Percentiles rank a stretch among this genome's conserved stretches.
phyloP scores from a whole-genome alignment of 805 yeast genomes.

The Brettanomyces nanus region DNA sequence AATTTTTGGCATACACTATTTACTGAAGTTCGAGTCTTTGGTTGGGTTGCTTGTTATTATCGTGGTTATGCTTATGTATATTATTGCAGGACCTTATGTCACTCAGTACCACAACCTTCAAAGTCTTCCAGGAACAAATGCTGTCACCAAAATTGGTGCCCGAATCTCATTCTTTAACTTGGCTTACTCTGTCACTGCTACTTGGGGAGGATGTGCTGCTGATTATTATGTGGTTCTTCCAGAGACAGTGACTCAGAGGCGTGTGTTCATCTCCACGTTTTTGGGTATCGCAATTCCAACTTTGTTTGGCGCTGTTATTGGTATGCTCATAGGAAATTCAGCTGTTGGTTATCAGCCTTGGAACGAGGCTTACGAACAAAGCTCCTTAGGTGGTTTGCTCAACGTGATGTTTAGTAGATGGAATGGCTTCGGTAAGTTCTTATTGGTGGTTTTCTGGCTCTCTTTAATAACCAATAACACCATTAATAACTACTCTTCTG shows the following conservation, averaged over 20 bases:
- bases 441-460: constrained; percentile 59
- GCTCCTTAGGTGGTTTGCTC: constrained; percentile 73
- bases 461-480: constrained; percentile 78
- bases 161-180: constrained; percentile 67
- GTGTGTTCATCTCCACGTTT: constrained; percentile 54
- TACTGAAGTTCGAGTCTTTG: constrained; percentile 57
- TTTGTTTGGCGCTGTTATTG: constrained; percentile 66
- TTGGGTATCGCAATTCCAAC: constrained; percentile 66
- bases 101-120: constrained; percentile 30
- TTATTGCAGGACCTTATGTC: constrained; percentile 39
- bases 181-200: constrained; percentile 69
- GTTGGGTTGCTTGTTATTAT: constrained; percentile 63
- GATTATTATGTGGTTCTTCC: constrained; percentile 82
- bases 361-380: constrained; percentile 42
- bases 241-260: constrained; percentile 49
- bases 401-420: constrained; percentile 59
- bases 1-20: constrained; percentile 68
- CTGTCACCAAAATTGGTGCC: constrained; percentile 49
- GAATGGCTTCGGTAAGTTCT: constrained; percentile 72
- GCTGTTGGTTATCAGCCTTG: constrained; percentile 53
- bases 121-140: constrained; percentile 14
- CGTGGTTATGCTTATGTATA: constrained; percentile 60
- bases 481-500: constrained; percentile 74
- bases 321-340: constrained; percentile 59
- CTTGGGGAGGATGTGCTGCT: constrained; percentile 85